Percentiles rank a stretch among this genome's conserved stretches.
phyloP scores from a whole-genome alignment of 2,329 filamentous ascomycete genomes.

The Fusarium sp. region DNA sequence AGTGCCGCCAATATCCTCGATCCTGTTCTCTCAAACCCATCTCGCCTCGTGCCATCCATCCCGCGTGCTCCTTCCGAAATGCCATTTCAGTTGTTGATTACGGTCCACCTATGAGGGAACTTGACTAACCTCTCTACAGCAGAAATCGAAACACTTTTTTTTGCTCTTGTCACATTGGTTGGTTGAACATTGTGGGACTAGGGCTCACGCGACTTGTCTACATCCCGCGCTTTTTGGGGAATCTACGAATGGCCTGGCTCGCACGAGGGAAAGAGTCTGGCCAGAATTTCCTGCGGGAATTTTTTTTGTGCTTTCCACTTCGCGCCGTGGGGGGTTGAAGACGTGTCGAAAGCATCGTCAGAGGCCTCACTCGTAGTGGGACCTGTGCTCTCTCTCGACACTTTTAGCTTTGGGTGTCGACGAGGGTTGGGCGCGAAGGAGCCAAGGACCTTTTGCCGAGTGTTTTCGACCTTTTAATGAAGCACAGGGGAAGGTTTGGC shows the following conservation, averaged over 20 bases:
- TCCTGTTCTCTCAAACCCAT: background rate
- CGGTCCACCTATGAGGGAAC: background rate
- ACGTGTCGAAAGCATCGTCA: conserved; percentile 68
- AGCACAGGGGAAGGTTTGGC: conserved; percentile 59
- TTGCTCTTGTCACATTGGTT: background rate
- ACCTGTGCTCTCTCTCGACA: conserved; percentile 70
- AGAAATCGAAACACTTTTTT: background rate
- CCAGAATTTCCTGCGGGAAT: conserved; percentile 11
- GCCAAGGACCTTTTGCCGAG: background rate
- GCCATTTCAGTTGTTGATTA: background rate
- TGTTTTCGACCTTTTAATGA: conserved; percentile 75
- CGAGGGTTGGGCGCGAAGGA: background rate
- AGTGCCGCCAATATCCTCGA: background rate
- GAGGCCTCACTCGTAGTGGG: conserved; percentile 70
- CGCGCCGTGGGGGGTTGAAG: conserved; percentile 4
- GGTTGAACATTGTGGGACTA: background rate
- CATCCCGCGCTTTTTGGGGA: background rate
- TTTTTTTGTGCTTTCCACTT: background rate
- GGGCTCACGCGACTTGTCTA: background rate
- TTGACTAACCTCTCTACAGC: background rate
- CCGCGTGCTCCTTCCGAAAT: background rate
- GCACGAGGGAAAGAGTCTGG: conserved; percentile 49
- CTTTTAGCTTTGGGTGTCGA: conserved; percentile 38
- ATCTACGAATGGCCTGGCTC: conserved; percentile 75
- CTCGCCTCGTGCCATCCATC: background rate